A percentile compares a stretch with the other conserved stretches of the same genome.
These are phyloP conservation scores for Fusarium brachygibbosum DNA, from an alignment of 2,329 filamentous ascomycete genomes.

Conservation along the genomic window DNA sequence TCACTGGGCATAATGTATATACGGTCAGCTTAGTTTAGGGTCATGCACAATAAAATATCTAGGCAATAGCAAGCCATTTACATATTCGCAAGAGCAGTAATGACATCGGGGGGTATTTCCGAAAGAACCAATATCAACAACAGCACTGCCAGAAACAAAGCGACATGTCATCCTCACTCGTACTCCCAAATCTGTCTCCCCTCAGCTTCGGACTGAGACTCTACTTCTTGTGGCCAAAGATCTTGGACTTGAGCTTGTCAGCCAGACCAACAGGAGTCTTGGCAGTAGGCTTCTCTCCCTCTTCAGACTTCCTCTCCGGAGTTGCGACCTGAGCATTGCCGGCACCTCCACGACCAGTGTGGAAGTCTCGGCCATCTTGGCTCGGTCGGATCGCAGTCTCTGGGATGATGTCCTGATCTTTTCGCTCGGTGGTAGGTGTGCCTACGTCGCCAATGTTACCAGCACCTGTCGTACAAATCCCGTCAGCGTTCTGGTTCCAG, in stretches of 20 bases:
- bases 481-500: conserved; percentile 14
- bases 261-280: conserved; percentile 60
- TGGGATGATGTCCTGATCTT: conserved; percentile 67
- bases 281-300: conserved; percentile 49
- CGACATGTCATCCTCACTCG: conserved; percentile 10
- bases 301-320: conserved; percentile 50
- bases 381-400: conserved; percentile 64
- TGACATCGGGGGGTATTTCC: conserved; percentile 49
- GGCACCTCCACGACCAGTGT: conserved; percentile 71
- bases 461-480: conserved; percentile 57
- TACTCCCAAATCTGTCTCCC: neutral
- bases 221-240: conserved; percentile 65
- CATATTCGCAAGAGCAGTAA: conserved; percentile 26
- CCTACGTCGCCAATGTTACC: conserved; percentile 70
- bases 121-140: conserved; percentile 39
- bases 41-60: conserved; percentile 17
- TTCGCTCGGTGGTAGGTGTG: conserved; percentile 56
- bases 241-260: conserved; percentile 70
- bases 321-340: conserved; percentile 65
- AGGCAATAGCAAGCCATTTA: conserved; percentile 19
- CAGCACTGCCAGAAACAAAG: conserved; percentile 2
- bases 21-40: neutral
- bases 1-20: conserved; percentile 4
- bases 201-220: neutral
- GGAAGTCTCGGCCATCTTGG: conserved; percentile 64